Conservation (phyloP, 1,139 yeast genomes). For the Debaryomycetaceae sp. region DNA sequence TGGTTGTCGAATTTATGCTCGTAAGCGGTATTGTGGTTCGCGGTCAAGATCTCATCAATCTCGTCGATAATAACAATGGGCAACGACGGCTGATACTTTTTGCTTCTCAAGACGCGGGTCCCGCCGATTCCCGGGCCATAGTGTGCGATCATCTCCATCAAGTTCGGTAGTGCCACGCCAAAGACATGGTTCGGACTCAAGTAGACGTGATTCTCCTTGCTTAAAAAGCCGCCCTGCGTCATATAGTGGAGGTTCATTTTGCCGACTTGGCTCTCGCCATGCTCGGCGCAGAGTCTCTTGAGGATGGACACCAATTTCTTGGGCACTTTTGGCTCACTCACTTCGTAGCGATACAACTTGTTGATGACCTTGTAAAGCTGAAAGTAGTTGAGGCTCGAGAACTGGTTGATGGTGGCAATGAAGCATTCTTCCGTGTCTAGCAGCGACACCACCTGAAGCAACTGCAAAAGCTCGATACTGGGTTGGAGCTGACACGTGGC, state of each 20-base stretch:
- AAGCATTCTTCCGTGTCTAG: slow-evolving; percentile 45
- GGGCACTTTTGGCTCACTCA: slow-evolving; percentile 57
- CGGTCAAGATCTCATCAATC: slow-evolving; percentile 43
- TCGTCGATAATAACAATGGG: slow-evolving; percentile 52
- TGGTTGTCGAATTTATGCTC: slow-evolving; percentile 26
- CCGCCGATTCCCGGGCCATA: slow-evolving; percentile 59
- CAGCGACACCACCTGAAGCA: slow-evolving; percentile 78
- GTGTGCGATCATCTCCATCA: slow-evolving; percentile 44
- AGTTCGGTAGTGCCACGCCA: slow-evolving; percentile 46
- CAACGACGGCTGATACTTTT: slow-evolving; percentile 50
- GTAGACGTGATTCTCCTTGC: slow-evolving; percentile 32
- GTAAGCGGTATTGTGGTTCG: slow-evolving; percentile 17
- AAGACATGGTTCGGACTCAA: slow-evolving; percentile 40
- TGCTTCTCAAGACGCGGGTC: slow-evolving; percentile 31
- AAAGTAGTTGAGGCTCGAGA: slow-evolving; percentile 50
- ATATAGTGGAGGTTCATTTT: slow-evolving; percentile 26
- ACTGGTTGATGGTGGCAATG: slow-evolving; percentile 45
- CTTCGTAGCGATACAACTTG: slow-evolving; percentile 75
- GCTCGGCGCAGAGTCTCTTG: slow-evolving; percentile 23
- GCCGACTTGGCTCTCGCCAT: slow-evolving; percentile 28
- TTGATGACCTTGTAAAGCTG: slow-evolving; percentile 59
- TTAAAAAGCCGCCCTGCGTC: slow-evolving; percentile 31
- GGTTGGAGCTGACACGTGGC: slow-evolving; percentile 64
- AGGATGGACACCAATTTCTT: slow-evolving; percentile 32
- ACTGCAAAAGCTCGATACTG: slow-evolving; percentile 70